A percentile compares a stretch with the other conserved stretches of the same genome.
Evolutionary conservation across 768 basidiomycete species (phyloP).

Genomic region (Trametes sanguinea): DNA sequence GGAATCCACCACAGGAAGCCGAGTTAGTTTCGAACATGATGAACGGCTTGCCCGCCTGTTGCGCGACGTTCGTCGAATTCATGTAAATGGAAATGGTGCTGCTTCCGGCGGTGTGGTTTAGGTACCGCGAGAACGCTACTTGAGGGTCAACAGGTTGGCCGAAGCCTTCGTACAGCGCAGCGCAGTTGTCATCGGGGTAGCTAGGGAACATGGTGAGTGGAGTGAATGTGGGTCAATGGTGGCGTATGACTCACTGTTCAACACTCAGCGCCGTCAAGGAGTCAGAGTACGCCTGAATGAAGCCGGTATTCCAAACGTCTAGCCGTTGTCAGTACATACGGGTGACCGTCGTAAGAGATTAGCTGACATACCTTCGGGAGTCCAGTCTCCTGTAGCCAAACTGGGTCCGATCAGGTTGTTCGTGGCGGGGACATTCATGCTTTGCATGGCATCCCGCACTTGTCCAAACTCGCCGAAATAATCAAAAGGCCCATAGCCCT

Average conservation of each 20-base stretch:
- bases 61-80: slow-evolving; percentile 36
- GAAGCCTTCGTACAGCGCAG: slow-evolving; percentile 30
- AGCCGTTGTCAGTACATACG: not conserved
- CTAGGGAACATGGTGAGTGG: slow-evolving; percentile 26
- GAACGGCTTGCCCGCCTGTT: slow-evolving; percentile 40
- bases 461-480: slow-evolving; percentile 36
- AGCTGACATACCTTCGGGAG: slow-evolving; percentile 26
- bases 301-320: slow-evolving; percentile 37
- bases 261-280: slow-evolving; percentile 43
- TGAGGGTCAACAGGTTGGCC: slow-evolving; percentile 37
- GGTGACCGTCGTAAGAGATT: not conserved
- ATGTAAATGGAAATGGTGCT: slow-evolving; percentile 41
- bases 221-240: not conserved
- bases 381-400: slow-evolving; percentile 35
- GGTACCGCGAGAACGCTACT: slow-evolving; percentile 43
- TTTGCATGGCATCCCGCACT: slow-evolving; percentile 29
- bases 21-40: slow-evolving; percentile 58
- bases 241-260: slow-evolving; percentile 34
- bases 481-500: slow-evolving; percentile 31
- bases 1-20: slow-evolving; percentile 56
- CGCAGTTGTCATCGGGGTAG: slow-evolving; percentile 40
- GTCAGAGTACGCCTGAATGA: slow-evolving; percentile 31
- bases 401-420: slow-evolving; percentile 37
- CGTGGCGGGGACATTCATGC: slow-evolving; percentile 25
- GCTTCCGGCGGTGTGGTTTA: slow-evolving; percentile 44